Base-by-base conservation (phyloP, 495 filamentous ascomycete genomes). In the Aspergillus carlsbadensis region DNA sequence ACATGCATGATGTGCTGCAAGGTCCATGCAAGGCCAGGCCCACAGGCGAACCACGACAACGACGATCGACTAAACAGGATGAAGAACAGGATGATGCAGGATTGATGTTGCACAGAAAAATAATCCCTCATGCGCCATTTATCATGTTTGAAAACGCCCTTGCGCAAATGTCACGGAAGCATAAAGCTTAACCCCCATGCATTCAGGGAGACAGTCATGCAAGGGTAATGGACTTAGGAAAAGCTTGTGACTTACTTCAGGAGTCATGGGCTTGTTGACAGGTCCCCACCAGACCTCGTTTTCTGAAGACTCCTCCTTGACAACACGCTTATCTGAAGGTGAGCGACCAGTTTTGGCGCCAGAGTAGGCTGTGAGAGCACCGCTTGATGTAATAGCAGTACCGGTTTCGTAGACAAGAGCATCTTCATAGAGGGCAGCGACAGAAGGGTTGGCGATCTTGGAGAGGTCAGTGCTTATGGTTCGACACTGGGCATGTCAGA, bases 181-280 rank as follows among this genome's bases (percentile, higher is more conserved):
- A 56, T 66, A 71, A 74, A 74, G 73, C 73, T 74, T 74, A 70
- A 64, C 47, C 40, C 14, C 47, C 44, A 40, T 41, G 47, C 33
- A 63, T 60, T 54, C 39, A 47, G 29, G 18, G 49, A 61, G 43
- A 61, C 61, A 54, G 48, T 44, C 54, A 65, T 55, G 68, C 72
- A 63, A 61, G 55, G 57, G 51, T 20, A 52, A 24, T 39, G 17
- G 35, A 62, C 54, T 18, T 2, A 37, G 33, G 31, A 24, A 53
- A 20, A 18, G 31, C 13, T 41, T n/a, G 52, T 22, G 42, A 83
- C 92, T 86, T 85, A 98, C 94, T 78, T 98, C 93, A 63, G 92
- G 89, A 59, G 84, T 86, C 94, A 98, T 98, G 52, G 94, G 89
- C 85, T 96, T 97, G 81, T 98, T 98, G 61, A 98, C 94, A 39